Percentiles rank a stretch among this genome's conserved stretches.
These are phyloP conservation scores for Cytospora schulzeri DNA, from an alignment of 2,329 filamentous ascomycete species.

Conservation along the genomic window DNA sequence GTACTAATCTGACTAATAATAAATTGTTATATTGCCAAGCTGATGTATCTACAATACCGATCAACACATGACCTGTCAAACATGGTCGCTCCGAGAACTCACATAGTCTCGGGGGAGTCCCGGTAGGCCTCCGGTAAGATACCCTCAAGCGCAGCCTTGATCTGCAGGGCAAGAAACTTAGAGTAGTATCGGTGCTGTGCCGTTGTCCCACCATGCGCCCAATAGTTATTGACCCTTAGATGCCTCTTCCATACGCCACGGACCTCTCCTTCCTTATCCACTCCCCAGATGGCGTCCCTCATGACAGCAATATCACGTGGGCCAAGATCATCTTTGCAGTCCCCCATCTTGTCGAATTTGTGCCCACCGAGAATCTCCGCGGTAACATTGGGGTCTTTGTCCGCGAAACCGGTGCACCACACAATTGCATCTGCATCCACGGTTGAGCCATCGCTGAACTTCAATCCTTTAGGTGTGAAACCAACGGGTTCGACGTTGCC, in stretches of 20 bases:
- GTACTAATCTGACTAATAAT: too few species aligned
- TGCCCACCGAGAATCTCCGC: conserved; percentile 33
- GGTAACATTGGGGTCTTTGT: conserved; percentile 35
- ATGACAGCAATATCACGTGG: conserved; percentile 35
- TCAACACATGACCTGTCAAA: too few species aligned
- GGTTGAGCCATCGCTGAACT: conserved; percentile 38
- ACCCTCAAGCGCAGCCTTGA: conserved; percentile 40
- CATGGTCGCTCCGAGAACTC: background rate
- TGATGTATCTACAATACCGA: too few species aligned
- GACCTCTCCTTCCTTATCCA: conserved; percentile 46
- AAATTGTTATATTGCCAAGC: too few species aligned
- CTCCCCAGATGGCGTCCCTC: conserved; percentile 44
- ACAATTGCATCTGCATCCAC: conserved; percentile 42
- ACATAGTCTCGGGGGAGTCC: conserved; percentile 29
- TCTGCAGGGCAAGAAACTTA: conserved; percentile 37
- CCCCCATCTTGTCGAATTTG: conserved; percentile 8
- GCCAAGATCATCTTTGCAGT: conserved; percentile 29
- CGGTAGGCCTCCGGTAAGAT: conserved; percentile 40
- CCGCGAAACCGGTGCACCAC: conserved; percentile 45
- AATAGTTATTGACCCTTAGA: conserved; percentile 38
- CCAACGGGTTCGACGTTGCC: conserved; percentile 36
- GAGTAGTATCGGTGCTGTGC: conserved; percentile 40
- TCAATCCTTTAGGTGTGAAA: conserved; percentile 38
- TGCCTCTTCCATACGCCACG: conserved; percentile 45
- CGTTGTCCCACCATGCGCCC: conserved; percentile 39